Evolutionary conservation across 1,284 basidiomycete species (phyloP).

Genomic region (Ganoderma meredithae): DNA sequence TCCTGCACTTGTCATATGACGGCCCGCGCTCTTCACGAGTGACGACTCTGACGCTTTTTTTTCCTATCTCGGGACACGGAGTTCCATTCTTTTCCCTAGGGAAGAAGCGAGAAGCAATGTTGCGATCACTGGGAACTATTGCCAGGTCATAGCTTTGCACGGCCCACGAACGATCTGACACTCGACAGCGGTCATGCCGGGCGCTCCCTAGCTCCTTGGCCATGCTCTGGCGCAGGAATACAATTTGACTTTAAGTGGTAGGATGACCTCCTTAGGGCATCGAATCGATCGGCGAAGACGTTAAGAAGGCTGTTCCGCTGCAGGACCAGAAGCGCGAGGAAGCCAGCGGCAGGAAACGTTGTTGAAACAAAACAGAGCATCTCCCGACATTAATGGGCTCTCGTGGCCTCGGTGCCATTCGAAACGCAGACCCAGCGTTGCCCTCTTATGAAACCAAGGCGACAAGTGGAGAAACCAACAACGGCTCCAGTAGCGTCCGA

Average conservation of each 20-base stretch:
- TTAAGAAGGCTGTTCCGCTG: background rate
- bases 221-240: background rate
- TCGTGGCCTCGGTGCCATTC: background rate
- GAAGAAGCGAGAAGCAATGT: background rate
- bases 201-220: background rate
- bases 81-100: background rate
- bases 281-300: background rate
- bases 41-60: background rate
- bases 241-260: background rate
- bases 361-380: constrained; percentile 1
- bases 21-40: background rate
- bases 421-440: background rate
- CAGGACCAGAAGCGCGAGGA: background rate
- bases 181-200: background rate
- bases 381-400: background rate
- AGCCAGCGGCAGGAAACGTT: background rate
- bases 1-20: background rate
- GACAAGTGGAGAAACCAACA: background rate
- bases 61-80: background rate
- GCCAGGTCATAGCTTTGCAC: background rate
- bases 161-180: background rate
- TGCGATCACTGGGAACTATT: background rate
- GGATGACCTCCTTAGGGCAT: background rate
- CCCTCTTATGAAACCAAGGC: background rate
- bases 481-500: background rate